Evolutionary conservation across 139 green algal genomes (phyloP), one percentile per base, ranked within the genome.

Genomic region (Chlamydomonas incerta): DNA sequence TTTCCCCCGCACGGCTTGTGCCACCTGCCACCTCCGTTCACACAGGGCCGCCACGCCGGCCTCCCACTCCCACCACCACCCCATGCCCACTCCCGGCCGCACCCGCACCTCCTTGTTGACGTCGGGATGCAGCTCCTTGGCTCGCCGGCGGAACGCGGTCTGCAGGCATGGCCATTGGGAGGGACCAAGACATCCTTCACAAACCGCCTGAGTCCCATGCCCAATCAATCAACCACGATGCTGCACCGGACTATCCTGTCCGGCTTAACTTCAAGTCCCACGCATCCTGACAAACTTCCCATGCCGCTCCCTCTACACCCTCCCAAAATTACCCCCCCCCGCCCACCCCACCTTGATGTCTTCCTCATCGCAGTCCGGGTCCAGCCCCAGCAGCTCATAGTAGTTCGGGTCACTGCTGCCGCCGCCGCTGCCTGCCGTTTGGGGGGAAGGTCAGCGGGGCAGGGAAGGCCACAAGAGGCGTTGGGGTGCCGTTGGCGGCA

Each of bases 81-180:
- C 72, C 72, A 21, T 69, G 31, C 21, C 28, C 29, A 20, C 20
- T 2, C 72, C 58, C 81, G 88, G 83, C n/a, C 31, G 26, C 37
- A n/a, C n/a, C 20, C 72, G 57, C 75, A 89, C 86, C 58, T 87
- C 69, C 14, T 83, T 74, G 70, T 87, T 90, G 10, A 93, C 70
- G 50, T 96, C 93, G 37, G 93, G 93, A 73, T 96, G 93, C 62
- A 91, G 75, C 66, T 90, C 62, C 70, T 92, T 85, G 1, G 91
- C 93, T 9, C 88, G 77, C n/a, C 77, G 62, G 9, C 92, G 74
- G 82, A 90, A 96, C 1, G 93, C 93, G 24, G 66, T 50, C 77
- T 74, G 77, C 5, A 17, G 68, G 5, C 13, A 37, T 29, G 29
- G 14, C 6, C 24, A 11, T 2, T 3, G 57, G 23, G 23, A 68